Evolutionary conservation across 2,329 filamentous ascomycete genomes (phyloP).

Genomic region (Trichoderma pleuroti): DNA sequence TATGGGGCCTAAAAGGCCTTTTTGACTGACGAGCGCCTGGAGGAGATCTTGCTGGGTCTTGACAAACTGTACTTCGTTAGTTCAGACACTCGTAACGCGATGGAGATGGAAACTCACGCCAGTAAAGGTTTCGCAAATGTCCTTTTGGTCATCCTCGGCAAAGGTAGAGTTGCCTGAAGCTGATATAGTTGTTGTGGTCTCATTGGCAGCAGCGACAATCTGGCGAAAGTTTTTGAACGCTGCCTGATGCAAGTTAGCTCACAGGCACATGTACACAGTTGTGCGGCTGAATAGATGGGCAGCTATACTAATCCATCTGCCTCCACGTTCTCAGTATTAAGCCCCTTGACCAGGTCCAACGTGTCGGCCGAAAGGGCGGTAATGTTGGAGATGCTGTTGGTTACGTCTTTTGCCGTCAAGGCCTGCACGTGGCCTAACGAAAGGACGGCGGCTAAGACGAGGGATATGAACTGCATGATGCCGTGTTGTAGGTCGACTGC

Average conservation of each 20-base stretch:
- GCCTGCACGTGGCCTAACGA: neutral
- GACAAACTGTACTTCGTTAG: neutral
- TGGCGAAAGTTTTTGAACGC: neutral
- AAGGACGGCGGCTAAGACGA: neutral
- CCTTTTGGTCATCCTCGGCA: neutral
- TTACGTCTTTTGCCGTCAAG: neutral
- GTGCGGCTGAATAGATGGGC: neutral
- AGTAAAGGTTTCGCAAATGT: neutral
- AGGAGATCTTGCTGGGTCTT: neutral
- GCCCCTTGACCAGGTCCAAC: neutral
- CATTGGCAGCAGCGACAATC: neutral
- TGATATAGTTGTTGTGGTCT: neutral
- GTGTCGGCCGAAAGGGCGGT: neutral
- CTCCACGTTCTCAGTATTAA: neutral
- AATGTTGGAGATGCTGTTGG: neutral
- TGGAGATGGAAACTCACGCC: neutral
- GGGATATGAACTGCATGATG: conserved; percentile 7
- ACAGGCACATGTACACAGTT: neutral
- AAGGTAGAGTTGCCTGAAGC: neutral
- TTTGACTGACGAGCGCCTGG: neutral
- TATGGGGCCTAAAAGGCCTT: neutral
- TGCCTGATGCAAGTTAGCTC: neutral
- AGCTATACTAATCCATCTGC: neutral
- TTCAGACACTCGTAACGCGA: neutral
- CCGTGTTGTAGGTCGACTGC: neutral